These are phyloP conservation scores for Trichoderma sp. DNA, from an alignment of 2,329 filamentous ascomycete genomes.

Conservation along the genomic window DNA sequence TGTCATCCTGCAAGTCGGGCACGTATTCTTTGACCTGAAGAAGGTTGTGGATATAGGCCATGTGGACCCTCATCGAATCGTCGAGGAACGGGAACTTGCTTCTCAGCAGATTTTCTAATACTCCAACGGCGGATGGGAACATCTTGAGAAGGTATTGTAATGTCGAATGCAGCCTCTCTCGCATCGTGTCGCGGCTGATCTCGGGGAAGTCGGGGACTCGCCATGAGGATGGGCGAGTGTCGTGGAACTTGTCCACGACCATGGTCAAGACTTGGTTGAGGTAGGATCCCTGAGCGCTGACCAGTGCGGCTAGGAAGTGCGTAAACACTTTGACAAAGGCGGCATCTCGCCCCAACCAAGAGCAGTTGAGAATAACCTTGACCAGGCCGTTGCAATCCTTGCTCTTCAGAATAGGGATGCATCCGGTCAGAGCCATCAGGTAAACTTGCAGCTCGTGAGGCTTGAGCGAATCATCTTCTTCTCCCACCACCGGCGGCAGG, in stretches of 20 bases:
- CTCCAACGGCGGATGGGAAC: conserved; percentile 74
- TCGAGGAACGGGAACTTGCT: conserved; percentile 74
- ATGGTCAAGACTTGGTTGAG: conserved; percentile 73
- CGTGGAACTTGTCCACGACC: conserved; percentile 76
- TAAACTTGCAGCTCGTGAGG: conserved; percentile 61
- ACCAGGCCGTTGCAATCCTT: conserved; percentile 61
- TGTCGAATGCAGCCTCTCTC: conserved; percentile 72
- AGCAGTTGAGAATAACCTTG: conserved; percentile 58
- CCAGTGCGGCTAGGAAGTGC: conserved; percentile 68
- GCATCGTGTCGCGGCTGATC: conserved; percentile 65
- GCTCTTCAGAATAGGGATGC: conserved; percentile 59
- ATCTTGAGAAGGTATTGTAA: conserved; percentile 76
- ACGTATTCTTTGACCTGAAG: conserved; percentile 76
- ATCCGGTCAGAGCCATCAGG: conserved; percentile 63
- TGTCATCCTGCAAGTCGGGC: conserved; percentile 74
- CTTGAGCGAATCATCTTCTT: conserved; percentile 51
- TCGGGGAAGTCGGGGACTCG: conserved; percentile 54
- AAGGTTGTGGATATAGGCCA: conserved; percentile 86
- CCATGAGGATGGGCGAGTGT: conserved; percentile 49
- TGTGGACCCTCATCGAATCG: conserved; percentile 75
- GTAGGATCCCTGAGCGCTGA: conserved; percentile 81
- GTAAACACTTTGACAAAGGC: conserved; percentile 67
- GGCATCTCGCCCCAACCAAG: conserved; percentile 66
- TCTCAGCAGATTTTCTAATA: conserved; percentile 67
- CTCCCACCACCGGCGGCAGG: conserved; percentile 41